Conservation (phyloP, 1,284 basidiomycete genomes). For the Sparassis latifolia region DNA sequence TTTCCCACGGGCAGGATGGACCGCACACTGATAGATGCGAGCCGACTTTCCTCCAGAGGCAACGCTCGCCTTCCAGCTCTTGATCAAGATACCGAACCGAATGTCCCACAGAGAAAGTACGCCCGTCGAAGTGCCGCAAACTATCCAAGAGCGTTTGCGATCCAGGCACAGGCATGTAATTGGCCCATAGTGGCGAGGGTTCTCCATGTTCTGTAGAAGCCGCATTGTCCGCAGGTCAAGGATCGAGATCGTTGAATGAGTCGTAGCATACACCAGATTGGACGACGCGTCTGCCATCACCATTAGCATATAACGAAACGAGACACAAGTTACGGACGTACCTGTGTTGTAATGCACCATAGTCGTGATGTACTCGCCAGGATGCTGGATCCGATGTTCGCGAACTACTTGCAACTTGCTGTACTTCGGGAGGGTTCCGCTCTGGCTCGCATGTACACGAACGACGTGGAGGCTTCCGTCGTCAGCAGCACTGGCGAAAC, state of each 20-base stretch:
- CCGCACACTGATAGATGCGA: conserved; percentile 62
- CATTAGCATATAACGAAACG: not conserved
- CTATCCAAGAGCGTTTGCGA: conserved; percentile 78
- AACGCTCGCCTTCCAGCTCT: conserved; percentile 79
- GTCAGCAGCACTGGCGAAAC: conserved; percentile 83
- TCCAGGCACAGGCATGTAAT: conserved; percentile 84
- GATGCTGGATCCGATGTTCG: conserved; percentile 61
- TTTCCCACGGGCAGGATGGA: conserved; percentile 83
- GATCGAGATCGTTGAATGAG: conserved; percentile 70
- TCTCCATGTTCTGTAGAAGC: conserved; percentile 68
- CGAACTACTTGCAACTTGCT: conserved; percentile 70
- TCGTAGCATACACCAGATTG: conserved; percentile 81
- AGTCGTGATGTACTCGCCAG: conserved; percentile 72
- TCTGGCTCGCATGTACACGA: conserved; percentile 66
- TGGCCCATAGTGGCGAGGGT: conserved; percentile 82
- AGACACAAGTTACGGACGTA: conserved; percentile 18
- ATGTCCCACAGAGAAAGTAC: conserved; percentile 89
- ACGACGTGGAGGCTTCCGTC: conserved; percentile 84
- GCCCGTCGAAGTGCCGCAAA: conserved; percentile 83
- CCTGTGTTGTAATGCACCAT: conserved; percentile 75
- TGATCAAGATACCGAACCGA: conserved; percentile 85
- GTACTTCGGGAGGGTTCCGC: conserved; percentile 71
- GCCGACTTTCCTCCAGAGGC: conserved; percentile 45
- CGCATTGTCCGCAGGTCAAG: conserved; percentile 86
- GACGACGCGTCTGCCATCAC: conserved; percentile 50